Percentiles rank a stretch among this genome's conserved stretches.
Evolutionary conservation across 129 eudicot species (phyloP).

Genomic region (Silybum marianum): DNA sequence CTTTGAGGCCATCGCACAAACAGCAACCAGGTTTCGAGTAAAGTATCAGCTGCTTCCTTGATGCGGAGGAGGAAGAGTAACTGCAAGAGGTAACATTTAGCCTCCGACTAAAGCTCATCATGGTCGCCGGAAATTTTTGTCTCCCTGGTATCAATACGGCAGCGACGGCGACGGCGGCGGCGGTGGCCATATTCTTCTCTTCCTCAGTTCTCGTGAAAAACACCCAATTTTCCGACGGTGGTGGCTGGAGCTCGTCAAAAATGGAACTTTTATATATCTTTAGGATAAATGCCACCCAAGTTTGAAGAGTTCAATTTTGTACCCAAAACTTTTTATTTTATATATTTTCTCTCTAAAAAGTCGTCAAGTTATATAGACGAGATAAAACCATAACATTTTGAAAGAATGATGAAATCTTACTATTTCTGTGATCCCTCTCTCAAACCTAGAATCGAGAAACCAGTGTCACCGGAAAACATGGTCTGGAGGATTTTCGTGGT

Average conservation of each 20-base stretch:
- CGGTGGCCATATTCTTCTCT: slow-evolving; percentile 19
- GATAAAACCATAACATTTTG: too few relatives aligned
- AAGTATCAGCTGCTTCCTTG: slow-evolving; percentile 55
- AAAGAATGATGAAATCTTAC: too few relatives aligned
- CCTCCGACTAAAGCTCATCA: slow-evolving; percentile 11
- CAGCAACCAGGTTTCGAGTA: slow-evolving; percentile 99
- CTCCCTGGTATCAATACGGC: slow-evolving; percentile 8
- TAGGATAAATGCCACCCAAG: neutral
- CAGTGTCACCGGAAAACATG: too few relatives aligned
- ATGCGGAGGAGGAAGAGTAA: slow-evolving; percentile 27
- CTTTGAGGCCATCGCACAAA: slow-evolving; percentile 97
- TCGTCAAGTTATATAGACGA: neutral
- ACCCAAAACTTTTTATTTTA: neutral
- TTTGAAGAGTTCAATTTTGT: neutral
- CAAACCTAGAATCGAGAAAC: too few relatives aligned
- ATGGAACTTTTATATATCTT: neutral
- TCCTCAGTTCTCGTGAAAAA: neutral
- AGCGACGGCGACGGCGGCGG: slow-evolving; percentile 19
- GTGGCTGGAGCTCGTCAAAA: neutral
- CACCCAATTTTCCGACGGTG: neutral
- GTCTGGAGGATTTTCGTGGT: too few relatives aligned
- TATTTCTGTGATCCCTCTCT: too few relatives aligned
- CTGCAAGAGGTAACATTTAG: slow-evolving; percentile 17
- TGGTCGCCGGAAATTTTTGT: slow-evolving; percentile 17
- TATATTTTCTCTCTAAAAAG: neutral